phyloP scores from a whole-genome alignment of 208 protist genomes.

The Spongospora subterranea region DNA sequence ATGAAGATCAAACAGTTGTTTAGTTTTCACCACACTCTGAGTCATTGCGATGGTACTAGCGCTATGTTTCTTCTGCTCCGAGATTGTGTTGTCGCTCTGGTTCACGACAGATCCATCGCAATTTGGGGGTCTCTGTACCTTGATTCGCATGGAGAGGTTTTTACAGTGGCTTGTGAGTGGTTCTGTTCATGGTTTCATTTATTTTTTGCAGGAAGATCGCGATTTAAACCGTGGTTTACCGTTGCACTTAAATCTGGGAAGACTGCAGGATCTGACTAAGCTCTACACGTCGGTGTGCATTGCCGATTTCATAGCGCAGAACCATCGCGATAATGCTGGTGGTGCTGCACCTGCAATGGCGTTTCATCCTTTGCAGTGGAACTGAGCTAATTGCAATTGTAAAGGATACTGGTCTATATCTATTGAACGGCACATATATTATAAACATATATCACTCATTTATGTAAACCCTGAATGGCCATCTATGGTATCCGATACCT shows the following conservation, averaged over 20 bases:
- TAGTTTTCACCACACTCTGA: not conserved
- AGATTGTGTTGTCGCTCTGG: not conserved
- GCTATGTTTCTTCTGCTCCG: slow-evolving; percentile 23
- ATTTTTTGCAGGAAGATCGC: not conserved
- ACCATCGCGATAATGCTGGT: not conserved
- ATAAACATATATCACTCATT: too few relatives aligned
- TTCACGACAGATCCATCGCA: not conserved
- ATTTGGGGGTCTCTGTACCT: slow-evolving; percentile 43
- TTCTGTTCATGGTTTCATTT: not conserved
- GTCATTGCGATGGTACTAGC: not conserved
- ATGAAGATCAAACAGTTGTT: not conserved
- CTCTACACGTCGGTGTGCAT: slow-evolving; percentile 2
- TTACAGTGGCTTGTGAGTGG: not conserved
- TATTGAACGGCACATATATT: too few relatives aligned
- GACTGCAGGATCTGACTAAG: not conserved
- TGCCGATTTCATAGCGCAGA: slow-evolving; percentile 28
- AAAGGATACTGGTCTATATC: too few relatives aligned
- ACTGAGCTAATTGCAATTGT: too few relatives aligned
- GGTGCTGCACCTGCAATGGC: not conserved
- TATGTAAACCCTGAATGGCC: too few relatives aligned
- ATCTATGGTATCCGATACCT: too few relatives aligned
- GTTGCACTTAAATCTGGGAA: not conserved
- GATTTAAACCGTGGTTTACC: slow-evolving; percentile 5
- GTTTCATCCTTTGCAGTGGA: too few relatives aligned
- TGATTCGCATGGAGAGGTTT: not conserved